Conservation (phyloP, 2,329 filamentous ascomycete genomes). For the Colletotrichum lindemuthianum region DNA sequence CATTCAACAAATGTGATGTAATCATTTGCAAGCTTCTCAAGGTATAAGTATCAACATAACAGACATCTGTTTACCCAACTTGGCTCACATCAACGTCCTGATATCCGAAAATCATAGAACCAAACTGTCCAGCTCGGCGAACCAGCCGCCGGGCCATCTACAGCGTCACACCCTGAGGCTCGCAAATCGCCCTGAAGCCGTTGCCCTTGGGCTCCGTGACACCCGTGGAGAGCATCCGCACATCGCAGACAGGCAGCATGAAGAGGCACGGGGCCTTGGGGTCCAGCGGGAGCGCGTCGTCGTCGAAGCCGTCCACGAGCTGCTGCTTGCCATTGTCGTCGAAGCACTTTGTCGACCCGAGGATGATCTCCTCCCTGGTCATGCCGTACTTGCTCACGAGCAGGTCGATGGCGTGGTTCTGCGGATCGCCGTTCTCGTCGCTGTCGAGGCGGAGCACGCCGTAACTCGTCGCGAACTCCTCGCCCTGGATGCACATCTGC, state of each 20-base stretch:
- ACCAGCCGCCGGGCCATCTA: neutral
- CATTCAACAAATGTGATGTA: no score
- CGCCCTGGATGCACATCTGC: slow-evolving; percentile 2
- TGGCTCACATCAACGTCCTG: no score
- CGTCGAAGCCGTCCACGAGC: slow-evolving; percentile 1
- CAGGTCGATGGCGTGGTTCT: slow-evolving; percentile 21
- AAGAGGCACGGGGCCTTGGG: slow-evolving; percentile 16
- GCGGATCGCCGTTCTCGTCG: slow-evolving; percentile 7
- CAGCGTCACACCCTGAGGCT: neutral
- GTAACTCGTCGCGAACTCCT: slow-evolving; percentile 5
- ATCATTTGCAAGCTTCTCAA: no score
- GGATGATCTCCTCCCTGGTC: slow-evolving; percentile 18
- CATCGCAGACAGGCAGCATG: slow-evolving; percentile 3
- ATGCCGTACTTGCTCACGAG: slow-evolving; percentile 32
- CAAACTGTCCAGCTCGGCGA: no score
- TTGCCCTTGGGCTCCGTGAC: neutral
- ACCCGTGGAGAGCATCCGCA: no score
- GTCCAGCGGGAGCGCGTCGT: slow-evolving; percentile 7
- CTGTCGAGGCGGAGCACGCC: slow-evolving; percentile 21
- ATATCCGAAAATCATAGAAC: no score
- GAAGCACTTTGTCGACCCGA: slow-evolving; percentile 14
- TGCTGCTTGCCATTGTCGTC: slow-evolving; percentile 1
- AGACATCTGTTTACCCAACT: no score
- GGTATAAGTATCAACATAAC: no score
- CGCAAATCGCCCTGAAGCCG: neutral